A percentile compares a stretch with the other conserved stretches of the same genome.
phyloP scores from a whole-genome alignment of 2,329 filamentous ascomycete species.

The Alternaria ventricosa region DNA sequence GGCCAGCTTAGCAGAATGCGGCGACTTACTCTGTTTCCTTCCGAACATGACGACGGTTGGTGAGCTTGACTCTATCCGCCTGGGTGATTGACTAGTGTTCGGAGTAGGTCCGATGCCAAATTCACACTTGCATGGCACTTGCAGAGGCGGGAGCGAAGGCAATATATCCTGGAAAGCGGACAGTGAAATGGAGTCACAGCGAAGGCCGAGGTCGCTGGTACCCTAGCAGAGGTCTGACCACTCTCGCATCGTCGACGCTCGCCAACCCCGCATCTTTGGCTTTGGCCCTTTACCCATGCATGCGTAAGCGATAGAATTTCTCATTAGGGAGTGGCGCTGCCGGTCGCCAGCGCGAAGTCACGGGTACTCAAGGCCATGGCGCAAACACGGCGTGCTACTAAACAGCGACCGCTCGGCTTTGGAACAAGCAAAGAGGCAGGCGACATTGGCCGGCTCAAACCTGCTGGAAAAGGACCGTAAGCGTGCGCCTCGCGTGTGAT shows the following conservation, averaged over 20 bases:
- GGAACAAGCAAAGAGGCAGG: neutral
- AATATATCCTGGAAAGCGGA: constrained; percentile 1
- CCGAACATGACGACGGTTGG: constrained; percentile 35
- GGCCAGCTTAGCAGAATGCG: constrained; percentile 15
- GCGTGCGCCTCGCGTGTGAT: constrained; percentile 13
- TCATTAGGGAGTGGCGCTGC: constrained; percentile 22
- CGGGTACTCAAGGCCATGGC: constrained; percentile 3
- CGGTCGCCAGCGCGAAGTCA: constrained; percentile 13
- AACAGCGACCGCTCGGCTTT: neutral
- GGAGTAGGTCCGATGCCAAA: constrained; percentile 4
- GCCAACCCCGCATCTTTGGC: constrained; percentile 32
- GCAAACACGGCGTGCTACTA: neutral
- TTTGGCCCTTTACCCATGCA: constrained; percentile 3
- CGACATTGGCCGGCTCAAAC: constrained; percentile 10
- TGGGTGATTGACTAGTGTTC: neutral
- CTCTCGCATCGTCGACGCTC: constrained; percentile 8
- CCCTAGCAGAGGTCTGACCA: constrained; percentile 14
- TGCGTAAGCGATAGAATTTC: constrained; percentile 10
- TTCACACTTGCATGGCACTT: constrained; percentile 1
- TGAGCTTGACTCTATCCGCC: neutral
- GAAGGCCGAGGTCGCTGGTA: constrained; percentile 25
- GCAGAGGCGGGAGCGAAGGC: neutral
- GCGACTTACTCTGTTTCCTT: constrained; percentile 42
- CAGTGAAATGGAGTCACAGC: neutral
- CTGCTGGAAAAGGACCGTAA: neutral